Evolutionary conservation across 805 yeast genomes (phyloP), one percentile per base, ranked within the genome.

Genomic region (Candida arabinofermentans): DNA sequence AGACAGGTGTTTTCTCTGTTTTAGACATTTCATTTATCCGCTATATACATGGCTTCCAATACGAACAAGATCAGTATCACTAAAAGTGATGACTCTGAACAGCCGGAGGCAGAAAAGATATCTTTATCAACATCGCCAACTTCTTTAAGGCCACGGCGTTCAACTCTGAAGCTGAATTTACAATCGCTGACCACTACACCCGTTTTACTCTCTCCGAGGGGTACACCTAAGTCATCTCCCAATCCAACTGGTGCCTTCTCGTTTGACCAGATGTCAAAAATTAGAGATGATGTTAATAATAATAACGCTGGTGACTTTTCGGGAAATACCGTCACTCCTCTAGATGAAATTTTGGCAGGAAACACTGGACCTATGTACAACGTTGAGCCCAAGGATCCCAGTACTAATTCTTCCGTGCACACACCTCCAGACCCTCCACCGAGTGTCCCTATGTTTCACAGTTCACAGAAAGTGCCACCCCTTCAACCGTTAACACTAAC

Each of bases 211-310:
- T 61, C 64, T 13, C 65, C 65, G 6, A 56, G 54, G 24, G 62
- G 62, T 2, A 58, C 65, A 0, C 65, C 65, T 3, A 24, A 41
- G 9, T 43, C 60, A 1, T 58, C 64, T 3, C 64, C 65, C 4
- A 47, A 48, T 18, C 35, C 41, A 12, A 43, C 50, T 3, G 42
- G 55, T 8, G 36, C 37, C 7, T 51, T 47, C 27, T 40, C 50
- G 2, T 42, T 49, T 4, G 55, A 51, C 4, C 51, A 48, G 24
- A 14, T 45, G 40, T 43, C 41, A 12, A 40, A 36, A 18, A n/a
- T 43, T 1, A 52, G 40, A 13, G 18, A 45, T 2, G 49, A 43
- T 2, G 30, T 34, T 18, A 31, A 40, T 19, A 36, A 32, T 3
- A 24, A 30, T n/a, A 33, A 22, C 23, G 24, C 27, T 8, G 27